Percentiles rank a stretch among this genome's conserved stretches.
Evolutionary conservation across 352 stramenopile species (phyloP).

Genomic region (Globisporangium spiculum): DNA sequence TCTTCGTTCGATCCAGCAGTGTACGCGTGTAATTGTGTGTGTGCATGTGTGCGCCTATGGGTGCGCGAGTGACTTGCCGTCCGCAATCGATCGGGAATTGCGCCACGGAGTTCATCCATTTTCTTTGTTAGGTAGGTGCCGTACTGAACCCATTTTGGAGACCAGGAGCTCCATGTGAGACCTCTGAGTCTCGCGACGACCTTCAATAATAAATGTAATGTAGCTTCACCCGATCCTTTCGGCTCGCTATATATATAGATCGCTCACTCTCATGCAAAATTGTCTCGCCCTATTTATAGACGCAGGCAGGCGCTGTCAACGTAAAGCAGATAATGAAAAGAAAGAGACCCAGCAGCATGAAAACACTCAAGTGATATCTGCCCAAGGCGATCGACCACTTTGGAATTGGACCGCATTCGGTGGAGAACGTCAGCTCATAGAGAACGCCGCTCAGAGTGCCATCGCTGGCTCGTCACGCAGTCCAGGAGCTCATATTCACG

Average conservation of each 20-base stretch:
- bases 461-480: background rate
- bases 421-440: background rate
- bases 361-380: background rate
- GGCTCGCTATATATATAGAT: too few species aligned
- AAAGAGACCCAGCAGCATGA: too few species aligned
- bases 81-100: background rate
- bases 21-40: too few species aligned
- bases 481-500: background rate
- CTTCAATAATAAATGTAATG: too few species aligned
- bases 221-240: too few species aligned
- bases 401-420: background rate
- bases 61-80: background rate
- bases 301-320: too few species aligned
- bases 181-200: background rate
- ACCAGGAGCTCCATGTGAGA: too few species aligned
- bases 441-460: background rate
- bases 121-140: background rate
- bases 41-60: background rate
- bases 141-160: background rate
- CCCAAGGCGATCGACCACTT: background rate
- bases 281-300: too few species aligned
- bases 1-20: background rate
- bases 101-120: background rate
- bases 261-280: too few species aligned
- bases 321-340: too few species aligned